Evolutionary conservation across 202 grass and related monocot genomes (phyloP), one percentile per base, ranked within the genome.

Genomic region (Sporobolus alterniflorus): DNA sequence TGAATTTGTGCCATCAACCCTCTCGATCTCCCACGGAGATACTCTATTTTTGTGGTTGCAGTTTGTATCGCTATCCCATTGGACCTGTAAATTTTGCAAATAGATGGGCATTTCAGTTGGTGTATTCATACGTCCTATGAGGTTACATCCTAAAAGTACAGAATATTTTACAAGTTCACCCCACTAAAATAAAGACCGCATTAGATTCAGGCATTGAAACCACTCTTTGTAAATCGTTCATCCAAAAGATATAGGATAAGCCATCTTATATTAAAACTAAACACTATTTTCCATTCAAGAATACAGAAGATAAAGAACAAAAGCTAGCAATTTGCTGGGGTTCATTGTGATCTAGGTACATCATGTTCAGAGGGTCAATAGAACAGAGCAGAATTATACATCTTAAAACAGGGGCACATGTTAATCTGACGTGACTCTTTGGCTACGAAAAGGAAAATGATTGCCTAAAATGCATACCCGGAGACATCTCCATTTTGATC

Each of bases 401-500:
- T 0, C 25, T 29, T 24, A 60, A 60, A 26, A 60, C 56, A 15
- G 25, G 46, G 46, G 12, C 12, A 29, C 25, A 17, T 62, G 26
- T 31, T 12, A 62, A 67, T 67, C 64, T 6, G 50, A 34, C 69
- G 43, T 15, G 57, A 44, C 31, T 33, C 31, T 64, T 40, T 44
- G 6, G 56, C 22, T 24, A 39, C 30, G 26, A 84, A 62, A 29
- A 71, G 17, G 57, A 40, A 40, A 7, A 85, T 1, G 49, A 60
- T 61, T 40, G 47, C 65, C 54, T 76, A 82, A 76, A 83, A 77
- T 74, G 46, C 67, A 60, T 94, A 99, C 96, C 80, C 78, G 25
- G 57, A 99, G 72, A 83, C 93, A 94, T 87, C 83, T 99, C 93
- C 96, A 99, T 82, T 96, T 96, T 72, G 96, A 99, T 79, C 91